Base-by-base conservation (phyloP, 1,284 basidiomycete genomes). In the Leccinum subrobustum region DNA sequence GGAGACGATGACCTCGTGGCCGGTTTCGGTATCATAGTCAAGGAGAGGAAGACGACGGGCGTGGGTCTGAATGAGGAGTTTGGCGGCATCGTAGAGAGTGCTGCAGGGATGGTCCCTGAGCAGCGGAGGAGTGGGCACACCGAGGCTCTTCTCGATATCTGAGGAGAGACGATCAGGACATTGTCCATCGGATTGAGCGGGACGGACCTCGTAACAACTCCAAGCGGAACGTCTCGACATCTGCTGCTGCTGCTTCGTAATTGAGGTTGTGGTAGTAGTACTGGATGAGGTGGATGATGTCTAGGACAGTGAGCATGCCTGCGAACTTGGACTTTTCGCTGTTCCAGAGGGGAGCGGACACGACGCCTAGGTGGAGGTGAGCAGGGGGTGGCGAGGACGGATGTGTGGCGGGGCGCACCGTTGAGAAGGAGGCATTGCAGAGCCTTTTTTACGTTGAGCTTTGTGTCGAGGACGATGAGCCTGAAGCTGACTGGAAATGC, bases 321-420 rank as follows among this genome's bases (percentile, higher is more conserved):
- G 93, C 93, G 70, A 98, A 98, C 57, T 83, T 85, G 2, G 93
- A 95, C 63, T 85, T 87, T 63, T 93, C 89, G 73, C 93, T 95
- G 79, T 96, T 95, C 93, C 96, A 99, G n/a, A 99, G 80, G 3
- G 97, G 96, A 3, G 97, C 97, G 4, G 96, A 98, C 5, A 99
- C 96, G 60, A 99, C 95, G 64, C 95, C 95, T 96, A 69, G 27
- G 61, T 57, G 44, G 18, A 54, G 54, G 48, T 55, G 58, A 14
- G 58, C 4, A 18, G 60, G 57, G 44, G 16, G 16, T 4, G 54
- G 23, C 47, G 16, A 54, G 42, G 18, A 14, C 29, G 52, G 52
- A 31, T 12, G 58, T 18, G 60, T 25, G 31, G 52, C n/a, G 39
- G 35, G 42, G 48, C 81, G 59, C 53, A 93, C 95, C 93, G 75